phyloP scores from a whole-genome alignment of 192 early-diverging fungal genomes.

The Oehlia diaphana region DNA sequence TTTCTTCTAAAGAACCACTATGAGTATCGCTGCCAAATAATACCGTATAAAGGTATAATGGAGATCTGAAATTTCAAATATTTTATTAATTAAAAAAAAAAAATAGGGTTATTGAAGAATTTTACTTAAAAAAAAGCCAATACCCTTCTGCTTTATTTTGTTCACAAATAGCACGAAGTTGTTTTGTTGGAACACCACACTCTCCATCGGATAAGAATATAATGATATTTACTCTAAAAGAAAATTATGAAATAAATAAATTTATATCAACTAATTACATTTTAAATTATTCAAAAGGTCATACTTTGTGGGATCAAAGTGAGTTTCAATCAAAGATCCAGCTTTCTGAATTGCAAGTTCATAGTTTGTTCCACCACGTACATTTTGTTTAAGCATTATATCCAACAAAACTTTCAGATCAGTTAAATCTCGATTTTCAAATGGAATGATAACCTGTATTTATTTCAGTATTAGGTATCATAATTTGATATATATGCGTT shows the following conservation, averaged over 20 bases:
- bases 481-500: neutral
- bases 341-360: conserved; percentile 13
- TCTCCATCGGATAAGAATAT: conserved; percentile 30
- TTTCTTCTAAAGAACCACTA: neutral
- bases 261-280: neutral
- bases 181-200: neutral
- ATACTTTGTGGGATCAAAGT: conserved; percentile 14
- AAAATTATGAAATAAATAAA: too few relatives aligned
- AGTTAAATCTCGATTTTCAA: conserved; percentile 12
- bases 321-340: neutral
- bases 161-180: conserved; percentile 2
- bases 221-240: conserved; percentile 23
- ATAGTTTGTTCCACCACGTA: neutral
- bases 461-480: too few relatives aligned
- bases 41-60: conserved; percentile 23
- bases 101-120: too few relatives aligned
- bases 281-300: neutral
- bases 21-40: neutral
- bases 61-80: neutral
- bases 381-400: neutral
- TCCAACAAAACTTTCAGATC: neutral
- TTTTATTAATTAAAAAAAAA: too few relatives aligned
- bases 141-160: neutral
- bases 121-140: neutral
- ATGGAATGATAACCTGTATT: neutral